These are phyloP conservation scores for Aciculosporium take DNA, from an alignment of 2,329 filamentous ascomycete genomes.

Conservation along the genomic window DNA sequence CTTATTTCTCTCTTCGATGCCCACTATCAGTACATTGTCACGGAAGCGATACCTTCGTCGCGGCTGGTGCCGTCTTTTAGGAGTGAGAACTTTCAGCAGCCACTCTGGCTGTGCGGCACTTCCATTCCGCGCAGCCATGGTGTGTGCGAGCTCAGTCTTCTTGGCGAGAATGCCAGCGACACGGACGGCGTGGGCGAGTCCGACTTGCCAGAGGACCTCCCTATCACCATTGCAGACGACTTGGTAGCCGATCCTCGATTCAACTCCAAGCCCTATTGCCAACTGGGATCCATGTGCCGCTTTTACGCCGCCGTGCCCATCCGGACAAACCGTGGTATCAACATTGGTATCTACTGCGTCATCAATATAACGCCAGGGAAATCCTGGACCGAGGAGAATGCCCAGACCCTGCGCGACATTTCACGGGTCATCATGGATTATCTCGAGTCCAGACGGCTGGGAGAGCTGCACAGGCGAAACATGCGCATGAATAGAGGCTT, in stretches of 20 bases:
- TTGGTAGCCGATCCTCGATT: slow-evolving; percentile 19
- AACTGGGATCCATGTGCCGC: slow-evolving; percentile 10
- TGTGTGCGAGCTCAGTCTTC: slow-evolving; percentile 15
- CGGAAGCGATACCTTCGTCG: slow-evolving; percentile 31
- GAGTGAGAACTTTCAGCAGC: slow-evolving; percentile 5
- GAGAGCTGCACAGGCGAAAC: slow-evolving; percentile 15
- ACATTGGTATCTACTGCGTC: slow-evolving; percentile 27
- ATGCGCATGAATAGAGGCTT: slow-evolving; percentile 24
- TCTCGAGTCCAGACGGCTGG: slow-evolving; percentile 17
- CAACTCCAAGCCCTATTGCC: slow-evolving; percentile 13
- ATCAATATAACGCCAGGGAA: slow-evolving; percentile 3
- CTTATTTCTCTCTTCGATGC: slow-evolving; percentile 38
- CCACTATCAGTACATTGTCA: slow-evolving; percentile 32
- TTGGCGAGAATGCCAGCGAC: neutral
- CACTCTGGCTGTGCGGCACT: slow-evolving; percentile 17
- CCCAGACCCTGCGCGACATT: slow-evolving; percentile 14
- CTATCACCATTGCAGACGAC: slow-evolving; percentile 21
- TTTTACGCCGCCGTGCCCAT: slow-evolving; percentile 31
- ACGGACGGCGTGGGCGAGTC: neutral
- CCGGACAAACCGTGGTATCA: slow-evolving; percentile 23
- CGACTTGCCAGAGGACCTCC: slow-evolving; percentile 10
- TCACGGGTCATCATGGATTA: slow-evolving; percentile 22
- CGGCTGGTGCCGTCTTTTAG: slow-evolving; percentile 18
- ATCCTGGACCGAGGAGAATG: slow-evolving; percentile 14
- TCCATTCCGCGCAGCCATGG: slow-evolving; percentile 18